Conservation (phyloP, 2,329 filamentous ascomycete genomes). For the Exophiala aquamarina region DNA sequence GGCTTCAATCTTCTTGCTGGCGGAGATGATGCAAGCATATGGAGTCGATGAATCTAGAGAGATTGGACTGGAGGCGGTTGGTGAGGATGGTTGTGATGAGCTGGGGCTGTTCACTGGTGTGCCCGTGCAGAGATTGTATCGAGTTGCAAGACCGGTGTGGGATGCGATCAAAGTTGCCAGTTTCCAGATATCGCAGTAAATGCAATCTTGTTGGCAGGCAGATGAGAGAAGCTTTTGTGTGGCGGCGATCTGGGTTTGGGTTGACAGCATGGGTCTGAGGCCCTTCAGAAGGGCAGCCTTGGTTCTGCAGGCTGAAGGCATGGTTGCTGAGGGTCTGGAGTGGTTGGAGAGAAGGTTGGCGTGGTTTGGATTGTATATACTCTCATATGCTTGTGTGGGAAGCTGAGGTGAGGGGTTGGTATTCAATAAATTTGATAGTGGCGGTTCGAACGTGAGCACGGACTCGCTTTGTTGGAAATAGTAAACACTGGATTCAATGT, state of each 20-base stretch:
- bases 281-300: conserved; percentile 25
- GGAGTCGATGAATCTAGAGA: conserved; percentile 15
- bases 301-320: conserved; percentile 22
- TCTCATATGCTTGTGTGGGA: too few species aligned
- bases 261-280: conserved; percentile 19
- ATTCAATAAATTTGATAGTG: conserved; percentile 10
- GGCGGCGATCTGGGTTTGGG: conserved; percentile 12
- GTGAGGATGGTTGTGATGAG: conserved; percentile 18
- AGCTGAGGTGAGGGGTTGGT: conserved; percentile 12
- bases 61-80: conserved; percentile 7
- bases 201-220: conserved; percentile 22
- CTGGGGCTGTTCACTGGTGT: conserved; percentile 16
- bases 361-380: conserved; percentile 10
- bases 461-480: neutral
- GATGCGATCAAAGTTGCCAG: conserved; percentile 26
- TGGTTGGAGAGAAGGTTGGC: neutral
- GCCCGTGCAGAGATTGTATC: conserved; percentile 20
- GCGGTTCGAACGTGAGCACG: conserved; percentile 4
- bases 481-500: neutral
- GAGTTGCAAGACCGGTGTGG: conserved; percentile 22
- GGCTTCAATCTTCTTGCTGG: conserved; percentile 27
- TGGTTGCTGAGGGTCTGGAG: conserved; percentile 11
- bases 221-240: conserved; percentile 24
- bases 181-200: conserved; percentile 30
- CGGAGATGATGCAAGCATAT: conserved; percentile 15